Percentiles rank a stretch among this genome's conserved stretches.
These are phyloP conservation scores for Heterobasidion parviporum DNA, from an alignment of 1,284 basidiomycete genomes.

Conservation along the genomic window DNA sequence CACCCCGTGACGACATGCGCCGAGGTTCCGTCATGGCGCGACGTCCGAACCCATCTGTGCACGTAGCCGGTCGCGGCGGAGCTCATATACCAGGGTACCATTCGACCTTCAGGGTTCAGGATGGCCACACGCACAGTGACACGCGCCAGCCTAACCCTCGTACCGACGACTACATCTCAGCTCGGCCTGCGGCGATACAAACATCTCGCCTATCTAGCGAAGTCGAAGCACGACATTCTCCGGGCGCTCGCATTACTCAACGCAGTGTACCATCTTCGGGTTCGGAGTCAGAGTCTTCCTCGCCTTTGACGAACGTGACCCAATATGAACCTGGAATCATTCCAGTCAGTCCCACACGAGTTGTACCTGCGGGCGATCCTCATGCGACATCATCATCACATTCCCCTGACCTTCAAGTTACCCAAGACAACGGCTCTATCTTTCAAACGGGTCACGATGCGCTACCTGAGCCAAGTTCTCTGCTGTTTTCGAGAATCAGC, in stretches of 20 bases:
- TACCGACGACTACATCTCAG: background rate
- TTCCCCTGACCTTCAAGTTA: background rate
- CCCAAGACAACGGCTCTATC: background rate
- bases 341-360: background rate
- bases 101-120: background rate
- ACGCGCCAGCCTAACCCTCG: background rate
- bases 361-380: background rate
- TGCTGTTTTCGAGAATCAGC: background rate
- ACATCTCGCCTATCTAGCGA: background rate
- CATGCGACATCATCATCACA: background rate
- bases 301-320: background rate
- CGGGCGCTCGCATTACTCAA: background rate
- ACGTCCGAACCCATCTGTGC: too few relatives aligned
- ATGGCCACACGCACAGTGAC: background rate
- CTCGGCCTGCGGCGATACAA: background rate
- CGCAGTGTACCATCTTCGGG: background rate
- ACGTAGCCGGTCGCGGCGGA: too few relatives aligned
- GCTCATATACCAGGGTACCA: too few relatives aligned
- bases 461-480: background rate
- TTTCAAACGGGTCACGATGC: background rate
- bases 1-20: too few relatives aligned
- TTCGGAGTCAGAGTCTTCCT: background rate
- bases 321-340: background rate
- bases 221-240: background rate
- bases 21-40: too few relatives aligned